These are phyloP conservation scores for Chrysosphaeria jannelii DNA, from an alignment of 2,329 filamentous ascomycete species.

Conservation along the genomic window DNA sequence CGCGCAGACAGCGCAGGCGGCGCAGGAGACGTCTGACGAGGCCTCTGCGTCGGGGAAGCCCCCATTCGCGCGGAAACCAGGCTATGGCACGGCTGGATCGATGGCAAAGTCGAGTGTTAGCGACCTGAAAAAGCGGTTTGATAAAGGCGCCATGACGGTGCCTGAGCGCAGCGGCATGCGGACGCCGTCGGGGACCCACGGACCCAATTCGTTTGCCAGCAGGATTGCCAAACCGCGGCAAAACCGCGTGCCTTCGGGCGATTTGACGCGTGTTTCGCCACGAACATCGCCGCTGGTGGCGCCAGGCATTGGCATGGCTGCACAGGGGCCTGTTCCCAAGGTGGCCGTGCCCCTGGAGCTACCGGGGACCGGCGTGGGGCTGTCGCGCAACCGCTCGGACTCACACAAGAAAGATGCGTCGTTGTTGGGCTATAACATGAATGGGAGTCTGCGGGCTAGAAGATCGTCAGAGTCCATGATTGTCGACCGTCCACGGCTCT, in stretches of 20 bases:
- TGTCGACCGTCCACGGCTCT: constrained; percentile 20
- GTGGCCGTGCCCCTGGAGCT: neutral
- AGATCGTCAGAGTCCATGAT: constrained; percentile 49
- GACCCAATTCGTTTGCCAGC: constrained; percentile 11
- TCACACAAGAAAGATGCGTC: constrained; percentile 19
- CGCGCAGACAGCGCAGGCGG: too few species aligned
- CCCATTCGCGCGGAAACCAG: too few species aligned
- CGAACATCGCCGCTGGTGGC: neutral
- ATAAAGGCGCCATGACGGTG: constrained; percentile 19
- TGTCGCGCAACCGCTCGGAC: constrained; percentile 38
- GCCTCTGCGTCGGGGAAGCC: too few species aligned
- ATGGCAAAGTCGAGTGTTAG: constrained; percentile 31
- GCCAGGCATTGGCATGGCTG: neutral
- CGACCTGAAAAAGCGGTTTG: constrained; percentile 53
- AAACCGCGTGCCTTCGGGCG: constrained; percentile 9
- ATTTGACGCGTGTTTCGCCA: too few species aligned
- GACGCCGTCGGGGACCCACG: neutral
- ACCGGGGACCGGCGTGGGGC: constrained; percentile 28
- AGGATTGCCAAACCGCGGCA: constrained; percentile 19
- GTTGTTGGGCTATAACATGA: constrained; percentile 29
- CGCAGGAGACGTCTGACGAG: too few species aligned
- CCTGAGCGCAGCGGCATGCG: constrained; percentile 2
- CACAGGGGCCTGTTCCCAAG: neutral
- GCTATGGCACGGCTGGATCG: constrained; percentile 1
- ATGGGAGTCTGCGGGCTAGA: constrained; percentile 16